Evolutionary conservation across 1,284 basidiomycete species (phyloP), one percentile per base, ranked within the genome.

Genomic region (Cutaneotrichosporon dermatis): DNA sequence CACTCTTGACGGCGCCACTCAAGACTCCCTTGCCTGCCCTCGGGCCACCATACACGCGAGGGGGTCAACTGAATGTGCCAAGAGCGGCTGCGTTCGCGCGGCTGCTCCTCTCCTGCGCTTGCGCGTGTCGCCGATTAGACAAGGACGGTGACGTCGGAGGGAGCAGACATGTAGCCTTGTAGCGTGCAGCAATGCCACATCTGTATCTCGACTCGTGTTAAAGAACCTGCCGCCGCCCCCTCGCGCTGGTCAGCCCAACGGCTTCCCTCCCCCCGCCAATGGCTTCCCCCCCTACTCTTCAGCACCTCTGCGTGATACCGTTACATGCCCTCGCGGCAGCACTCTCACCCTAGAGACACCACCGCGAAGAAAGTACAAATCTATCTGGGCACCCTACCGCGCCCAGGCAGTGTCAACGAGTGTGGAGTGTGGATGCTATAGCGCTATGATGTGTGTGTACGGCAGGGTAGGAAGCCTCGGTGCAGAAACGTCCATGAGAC

Each of bases 1-100:
- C 65, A 66, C 39, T 59, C 63, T 45, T 64, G n/a, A 64, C 13
- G 60, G 58, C 34, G 69, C 66, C 52, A 72, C 69, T 63, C 61
- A 63, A 58, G 58, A 52, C 58, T 56, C 61, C 53, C 55, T 44
- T 42, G 50, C 55, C 41, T 48, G 46, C 34, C 50, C 25, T 12
- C 16, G 33, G 39, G 51, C 39, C 35, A 49, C 7, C 9, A 5
- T 11, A 6, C 54, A 59, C 58, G 54, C 52, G 53, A 16, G 55
- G 55, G 50, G 34, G 61, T 60, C 61, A 63, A 63, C 61, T 63
- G 56, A 54, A 59, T 40, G 43, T 43, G 58, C 61, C 58, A 6
- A 62, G 4, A 62, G 42, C 39, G 41, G 50, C 37, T 16, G 10
- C 8, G 25, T 25, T 25, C 25, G 25, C 25, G 25, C 16, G 50